Base-by-base conservation (phyloP, 2,329 filamentous ascomycete genomes). In the Xylaria sp. region DNA sequence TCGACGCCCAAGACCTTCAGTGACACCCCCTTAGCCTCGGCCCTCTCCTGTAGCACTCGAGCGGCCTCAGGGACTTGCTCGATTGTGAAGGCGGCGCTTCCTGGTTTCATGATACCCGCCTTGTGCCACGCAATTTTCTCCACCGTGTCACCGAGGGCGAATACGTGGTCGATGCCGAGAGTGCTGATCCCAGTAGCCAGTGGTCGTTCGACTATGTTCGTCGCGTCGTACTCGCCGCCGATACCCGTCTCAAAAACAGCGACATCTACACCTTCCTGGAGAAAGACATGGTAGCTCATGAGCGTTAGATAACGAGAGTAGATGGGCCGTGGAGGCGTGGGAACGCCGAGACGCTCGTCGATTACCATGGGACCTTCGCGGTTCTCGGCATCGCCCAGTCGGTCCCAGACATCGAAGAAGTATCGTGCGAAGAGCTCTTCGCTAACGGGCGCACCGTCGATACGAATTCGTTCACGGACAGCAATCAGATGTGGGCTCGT, bases 81-180 rank as follows among this genome's bases (percentile, higher is more conserved):
- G 4, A 88, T 81, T 0, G 87, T 88, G 59, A 91, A 91, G 2
- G 88, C 88, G 20, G 85, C 83, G 10, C 83, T 83, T 0, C 86
- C 87, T 0, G 76, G 65, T 80, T 92, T 92, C 82, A 92, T 89
- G 66, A 93, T 90, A 1, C 91, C 91, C 0, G 89, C 88, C 80
- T 93, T 93, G 79, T 93, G 90, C 91, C 91, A 92, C 0, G 91
- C 89, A 71, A 93, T 92, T 78, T 89, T 84, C 39, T 87, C 87
- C 12, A 92, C 81, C 0, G 88, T 91, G 20, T 85, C 79, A 3
- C 91, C 91, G 1, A 93, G 83, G 23, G 85, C 84, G 61, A 84
- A 85, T 44, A 91, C 85, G 74, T 93, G 91, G 75, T 93, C 91
- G 71, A 93, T 88, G 3, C 89, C 90, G 10, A 93, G 81, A n/a